These are phyloP conservation scores for Crithidia brevicula DNA, from an alignment of 208 protist genomes.

Conservation along the genomic window DNA sequence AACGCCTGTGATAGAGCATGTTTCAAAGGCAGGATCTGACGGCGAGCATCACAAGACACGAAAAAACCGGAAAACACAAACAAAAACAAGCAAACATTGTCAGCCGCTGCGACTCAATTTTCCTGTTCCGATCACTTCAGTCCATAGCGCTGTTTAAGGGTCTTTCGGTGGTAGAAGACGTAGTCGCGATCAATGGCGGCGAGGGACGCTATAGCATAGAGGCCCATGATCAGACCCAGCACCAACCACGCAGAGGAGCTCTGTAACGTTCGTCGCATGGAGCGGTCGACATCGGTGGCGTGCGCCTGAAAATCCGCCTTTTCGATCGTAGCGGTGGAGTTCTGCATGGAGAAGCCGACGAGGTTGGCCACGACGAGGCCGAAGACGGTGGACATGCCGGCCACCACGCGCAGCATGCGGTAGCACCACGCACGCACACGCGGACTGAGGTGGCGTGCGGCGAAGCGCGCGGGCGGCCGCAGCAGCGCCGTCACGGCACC, in stretches of 20 bases:
- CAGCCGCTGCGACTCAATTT: neutral
- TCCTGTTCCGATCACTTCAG: neutral
- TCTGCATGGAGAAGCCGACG: conserved; percentile 50
- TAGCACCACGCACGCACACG: conserved; percentile 16
- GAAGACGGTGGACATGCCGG: conserved; percentile 37
- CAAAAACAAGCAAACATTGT: neutral
- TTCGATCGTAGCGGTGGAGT: neutral
- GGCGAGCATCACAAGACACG: too few species aligned
- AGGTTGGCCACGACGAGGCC: conserved; percentile 68
- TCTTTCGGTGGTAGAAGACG: neutral
- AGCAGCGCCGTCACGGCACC: conserved; percentile 4
- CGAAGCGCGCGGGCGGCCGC: conserved; percentile 17
- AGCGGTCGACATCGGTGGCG: neutral
- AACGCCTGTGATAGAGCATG: too few species aligned
- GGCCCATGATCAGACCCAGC: neutral
- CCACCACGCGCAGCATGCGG: conserved; percentile 29
- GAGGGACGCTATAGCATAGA: neutral
- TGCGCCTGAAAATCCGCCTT: neutral
- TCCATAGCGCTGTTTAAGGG: neutral
- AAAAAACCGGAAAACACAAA: neutral
- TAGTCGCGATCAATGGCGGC: neutral
- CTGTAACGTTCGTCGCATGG: neutral
- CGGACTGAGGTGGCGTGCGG: conserved; percentile 13
- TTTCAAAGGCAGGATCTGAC: too few species aligned
- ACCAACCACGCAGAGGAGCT: neutral